Evolutionary conservation across 768 basidiomycete genomes (phyloP), one percentile per base, ranked within the genome.

Genomic region (Russula foetens): DNA sequence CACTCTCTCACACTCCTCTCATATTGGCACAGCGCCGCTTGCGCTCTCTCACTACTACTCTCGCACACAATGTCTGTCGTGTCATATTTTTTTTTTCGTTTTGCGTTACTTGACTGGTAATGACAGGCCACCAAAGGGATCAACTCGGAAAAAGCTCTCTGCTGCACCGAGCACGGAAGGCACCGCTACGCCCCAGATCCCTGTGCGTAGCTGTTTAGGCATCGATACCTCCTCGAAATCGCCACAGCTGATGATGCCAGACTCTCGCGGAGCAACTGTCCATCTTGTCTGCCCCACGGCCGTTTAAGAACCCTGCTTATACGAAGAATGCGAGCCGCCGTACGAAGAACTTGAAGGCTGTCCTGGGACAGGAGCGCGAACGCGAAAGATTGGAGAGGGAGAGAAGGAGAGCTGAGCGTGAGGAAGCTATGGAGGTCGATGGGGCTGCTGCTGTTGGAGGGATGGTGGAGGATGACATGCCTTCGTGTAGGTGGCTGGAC

Each of bases 351-450:
- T 69, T 91, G 67, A 93, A 92, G 73, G 78, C 83, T 3, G 84
- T 93, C 2, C 75, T 93, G 23, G 79, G 81, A 0, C 86, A 89
- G 64, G 91, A 92, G 69, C 81, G 88, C 6, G 91, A 93, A 66
- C 79, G 86, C 0, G 88, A 91, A 63, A 76, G 82, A n/a, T 69
- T 76, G 33, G 86, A 86, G 58, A 76, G 87, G 14, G 89, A 90
- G 67, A 73, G 76, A 12, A 73, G 79, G 62, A 74, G 83, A 39
- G 71, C 74, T 29, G 81, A 81, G 65, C 77, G 72, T 51, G 77
- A 79, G 64, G 52, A 64, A 23, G 75, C 68, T n/a, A 84, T 86
- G 79, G 84, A 84, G 23, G 75, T 84, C 3, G 82, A 85, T 64
- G 79, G 76, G 0, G 75, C 75, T 17, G 67, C 66, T 5, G 59